Conservation (phyloP, 306 rosid genomes). For the Cucumis cinereus region DNA sequence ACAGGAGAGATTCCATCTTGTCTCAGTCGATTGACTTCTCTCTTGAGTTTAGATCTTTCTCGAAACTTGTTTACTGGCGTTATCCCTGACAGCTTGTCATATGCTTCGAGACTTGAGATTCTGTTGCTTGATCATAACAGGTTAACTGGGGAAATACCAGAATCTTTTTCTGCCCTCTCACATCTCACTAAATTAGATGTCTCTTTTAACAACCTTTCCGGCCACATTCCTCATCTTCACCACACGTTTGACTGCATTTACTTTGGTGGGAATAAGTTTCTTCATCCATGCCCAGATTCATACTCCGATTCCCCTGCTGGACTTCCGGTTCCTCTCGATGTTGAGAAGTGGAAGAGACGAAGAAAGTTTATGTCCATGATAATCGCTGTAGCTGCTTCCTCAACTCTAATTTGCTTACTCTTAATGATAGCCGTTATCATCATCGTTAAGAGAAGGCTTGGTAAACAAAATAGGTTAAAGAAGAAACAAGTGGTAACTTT, state of each 20-base stretch:
- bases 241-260: slow-evolving; percentile 17
- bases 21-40: slow-evolving; percentile 15
- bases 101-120: slow-evolving; percentile 19
- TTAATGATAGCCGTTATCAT: not conserved
- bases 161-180: slow-evolving; percentile 5
- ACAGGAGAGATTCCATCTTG: slow-evolving; percentile 23
- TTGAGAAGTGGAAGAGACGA: not conserved
- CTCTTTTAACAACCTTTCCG: slow-evolving; percentile 17
- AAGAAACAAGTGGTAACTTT: slow-evolving; percentile 15
- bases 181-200: slow-evolving; percentile 11
- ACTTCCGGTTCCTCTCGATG: not conserved
- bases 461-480: slow-evolving; percentile 15
- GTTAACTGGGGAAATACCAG: slow-evolving; percentile 17
- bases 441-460: not conserved
- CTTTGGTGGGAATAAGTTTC: slow-evolving; percentile 13
- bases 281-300: slow-evolving; percentile 13
- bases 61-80: slow-evolving; percentile 22
- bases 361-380: not conserved
- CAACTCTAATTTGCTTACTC: not conserved
- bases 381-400: not conserved
- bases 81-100: slow-evolving; percentile 18
- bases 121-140: slow-evolving; percentile 19
- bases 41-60: slow-evolving; percentile 23
- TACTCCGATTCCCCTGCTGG: slow-evolving; percentile 4
- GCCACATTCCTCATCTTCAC: slow-evolving; percentile 15